phyloP scores from a whole-genome alignment of 768 basidiomycete genomes.

The Amanita subjunquillea region DNA sequence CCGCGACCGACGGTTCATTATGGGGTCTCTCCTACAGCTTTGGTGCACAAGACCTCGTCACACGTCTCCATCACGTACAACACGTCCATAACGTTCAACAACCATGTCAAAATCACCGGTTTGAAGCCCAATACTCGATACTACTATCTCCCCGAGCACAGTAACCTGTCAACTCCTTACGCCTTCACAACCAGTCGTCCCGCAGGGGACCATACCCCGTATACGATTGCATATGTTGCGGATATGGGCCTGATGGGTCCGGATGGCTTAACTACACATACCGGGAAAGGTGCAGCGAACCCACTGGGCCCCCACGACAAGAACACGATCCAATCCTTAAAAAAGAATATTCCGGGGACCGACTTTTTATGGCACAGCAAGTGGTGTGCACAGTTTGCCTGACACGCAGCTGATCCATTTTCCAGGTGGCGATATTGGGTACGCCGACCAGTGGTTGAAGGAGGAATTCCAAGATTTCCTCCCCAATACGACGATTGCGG shows the following conservation, averaged over 20 bases:
- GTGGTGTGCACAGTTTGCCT: neutral
- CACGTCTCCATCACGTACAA: constrained; percentile 10
- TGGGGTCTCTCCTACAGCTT: constrained; percentile 5
- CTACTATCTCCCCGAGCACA: constrained; percentile 8
- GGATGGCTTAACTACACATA: constrained; percentile 5
- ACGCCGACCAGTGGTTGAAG: constrained; percentile 13
- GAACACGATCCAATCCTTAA: constrained; percentile 10
- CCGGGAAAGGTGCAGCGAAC: constrained; percentile 7
- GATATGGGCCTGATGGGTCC: constrained; percentile 11
- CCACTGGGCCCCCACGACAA: constrained; percentile 10
- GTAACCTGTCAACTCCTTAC: constrained; percentile 4
- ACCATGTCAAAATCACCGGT: constrained; percentile 10
- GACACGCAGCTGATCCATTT: neutral
- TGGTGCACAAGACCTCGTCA: constrained; percentile 6
- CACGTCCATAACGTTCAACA: constrained; percentile 11
- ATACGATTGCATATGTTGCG: constrained; percentile 8
- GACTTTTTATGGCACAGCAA: constrained; percentile 13
- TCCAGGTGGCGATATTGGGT: constrained; percentile 10
- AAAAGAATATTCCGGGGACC: constrained; percentile 2
- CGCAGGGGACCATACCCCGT: constrained; percentile 9
- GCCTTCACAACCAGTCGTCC: constrained; percentile 9
- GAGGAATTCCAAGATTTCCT: constrained; percentile 11
- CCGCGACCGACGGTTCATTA: constrained; percentile 8
- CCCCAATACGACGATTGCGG: constrained; percentile 10
- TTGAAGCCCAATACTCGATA: constrained; percentile 10